Conservation (phyloP, 176 grass and related monocot species). For the Tuctoria greenei region DNA sequence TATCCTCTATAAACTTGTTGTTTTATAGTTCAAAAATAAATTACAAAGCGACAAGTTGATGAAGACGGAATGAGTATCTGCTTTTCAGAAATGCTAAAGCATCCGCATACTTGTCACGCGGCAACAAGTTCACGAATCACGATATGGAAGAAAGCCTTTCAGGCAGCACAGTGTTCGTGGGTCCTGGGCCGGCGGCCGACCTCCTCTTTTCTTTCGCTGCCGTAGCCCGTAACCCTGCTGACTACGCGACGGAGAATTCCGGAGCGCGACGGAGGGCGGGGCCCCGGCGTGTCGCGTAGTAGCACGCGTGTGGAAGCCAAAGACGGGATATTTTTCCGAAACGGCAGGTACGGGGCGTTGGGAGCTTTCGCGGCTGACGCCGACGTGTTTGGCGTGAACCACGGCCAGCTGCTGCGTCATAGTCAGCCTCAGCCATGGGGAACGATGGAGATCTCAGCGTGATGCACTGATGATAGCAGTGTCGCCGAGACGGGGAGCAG, state of each 20-base stretch:
- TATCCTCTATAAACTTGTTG: too few relatives aligned
- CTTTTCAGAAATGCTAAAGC: too few relatives aligned
- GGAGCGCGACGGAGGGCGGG: not conserved
- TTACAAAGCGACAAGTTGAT: too few relatives aligned
- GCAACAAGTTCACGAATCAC: not conserved
- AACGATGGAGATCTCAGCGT: not conserved
- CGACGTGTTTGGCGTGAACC: not conserved
- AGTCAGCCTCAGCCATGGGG: slow-evolving; percentile 1
- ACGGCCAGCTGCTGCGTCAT: not conserved
- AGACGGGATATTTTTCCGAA: slow-evolving; percentile 29
- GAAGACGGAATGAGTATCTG: too few relatives aligned
- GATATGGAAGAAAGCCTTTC: not conserved
- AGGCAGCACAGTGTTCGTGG: too few relatives aligned
- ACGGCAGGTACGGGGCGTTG: not conserved
- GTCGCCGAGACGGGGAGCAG: not conserved
- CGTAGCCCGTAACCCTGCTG: too few relatives aligned
- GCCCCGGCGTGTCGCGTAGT: not conserved
- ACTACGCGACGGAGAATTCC: not conserved
- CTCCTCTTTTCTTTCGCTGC: too few relatives aligned
- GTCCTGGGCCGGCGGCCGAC: too few relatives aligned
- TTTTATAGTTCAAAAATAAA: too few relatives aligned
- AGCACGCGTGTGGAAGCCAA: not conserved
- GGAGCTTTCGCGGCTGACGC: not conserved
- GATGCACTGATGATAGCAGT: not conserved
- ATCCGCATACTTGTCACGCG: too few relatives aligned